These are phyloP conservation scores for Pelargonium fulgidum DNA, from an alignment of 441 rosid species.

Conservation along the genomic window DNA sequence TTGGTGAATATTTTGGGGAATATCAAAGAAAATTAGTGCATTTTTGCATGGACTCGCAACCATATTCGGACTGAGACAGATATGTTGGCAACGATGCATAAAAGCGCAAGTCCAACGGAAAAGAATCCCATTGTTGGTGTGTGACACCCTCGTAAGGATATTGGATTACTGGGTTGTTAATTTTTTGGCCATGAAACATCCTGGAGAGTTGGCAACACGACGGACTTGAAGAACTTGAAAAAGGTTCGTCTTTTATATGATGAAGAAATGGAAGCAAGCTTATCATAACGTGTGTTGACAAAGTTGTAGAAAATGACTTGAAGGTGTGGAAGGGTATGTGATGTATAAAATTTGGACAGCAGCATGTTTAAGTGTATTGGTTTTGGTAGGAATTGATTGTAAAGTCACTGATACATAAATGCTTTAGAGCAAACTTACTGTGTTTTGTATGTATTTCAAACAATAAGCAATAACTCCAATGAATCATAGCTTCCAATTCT, in stretches of 20 bases:
- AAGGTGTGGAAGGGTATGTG: neutral
- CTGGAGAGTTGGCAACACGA: neutral
- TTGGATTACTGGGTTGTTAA: no score
- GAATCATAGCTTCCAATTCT: no score
- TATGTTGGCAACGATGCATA: neutral
- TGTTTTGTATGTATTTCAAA: neutral
- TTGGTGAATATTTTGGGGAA: conserved; percentile 75
- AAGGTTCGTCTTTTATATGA: neutral
- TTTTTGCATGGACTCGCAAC: conserved; percentile 85
- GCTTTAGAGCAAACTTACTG: neutral
- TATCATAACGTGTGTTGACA: neutral
- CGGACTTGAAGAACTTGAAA: neutral
- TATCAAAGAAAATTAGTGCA: conserved; percentile 90
- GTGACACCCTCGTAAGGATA: no score
- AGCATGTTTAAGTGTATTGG: neutral
- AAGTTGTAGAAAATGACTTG: conserved; percentile 1
- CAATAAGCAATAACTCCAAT: neutral
- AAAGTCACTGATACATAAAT: neutral
- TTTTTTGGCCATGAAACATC: neutral
- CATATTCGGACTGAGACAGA: conserved; percentile 45
- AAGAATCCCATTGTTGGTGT: neutral
- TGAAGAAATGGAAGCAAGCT: neutral
- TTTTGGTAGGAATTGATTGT: conserved; percentile 8
- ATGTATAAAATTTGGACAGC: neutral
- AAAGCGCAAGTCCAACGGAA: neutral